phyloP scores from a whole-genome alignment of 192 early-diverging fungal genomes.

The Gonapodya prolifera region DNA sequence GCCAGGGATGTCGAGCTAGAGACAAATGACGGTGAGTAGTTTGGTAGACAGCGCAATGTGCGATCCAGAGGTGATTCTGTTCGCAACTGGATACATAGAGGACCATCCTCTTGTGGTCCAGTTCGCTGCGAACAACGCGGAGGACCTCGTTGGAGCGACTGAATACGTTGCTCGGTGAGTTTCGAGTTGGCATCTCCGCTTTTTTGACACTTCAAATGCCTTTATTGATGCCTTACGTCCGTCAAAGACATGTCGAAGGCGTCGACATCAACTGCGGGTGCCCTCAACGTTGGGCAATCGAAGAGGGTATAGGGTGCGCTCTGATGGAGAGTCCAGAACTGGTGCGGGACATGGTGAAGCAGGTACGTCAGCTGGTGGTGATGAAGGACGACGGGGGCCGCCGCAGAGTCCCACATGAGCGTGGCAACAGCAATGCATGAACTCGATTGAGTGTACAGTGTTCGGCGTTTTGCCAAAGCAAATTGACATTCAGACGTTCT shows the following conservation, averaged over 20 bases:
- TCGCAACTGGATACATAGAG: constrained; percentile 2
- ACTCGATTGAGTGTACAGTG: background rate
- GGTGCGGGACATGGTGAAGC: constrained; percentile 81
- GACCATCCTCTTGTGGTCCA: constrained; percentile 88
- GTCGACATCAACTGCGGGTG: constrained; percentile 79
- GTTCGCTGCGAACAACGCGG: constrained; percentile 74
- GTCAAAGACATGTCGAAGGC: constrained; percentile 35
- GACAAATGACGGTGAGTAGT: constrained; percentile 33
- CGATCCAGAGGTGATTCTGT: background rate
- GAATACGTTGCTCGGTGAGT: constrained; percentile 59
- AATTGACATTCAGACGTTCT: no score
- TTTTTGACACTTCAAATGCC: background rate
- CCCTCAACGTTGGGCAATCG: constrained; percentile 89
- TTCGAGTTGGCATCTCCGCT: constrained; percentile 4
- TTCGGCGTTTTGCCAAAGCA: background rate
- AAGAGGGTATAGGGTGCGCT: constrained; percentile 74
- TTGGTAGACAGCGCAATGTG: background rate
- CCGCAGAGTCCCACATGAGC: constrained; percentile 19
- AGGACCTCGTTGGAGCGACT: constrained; percentile 73
- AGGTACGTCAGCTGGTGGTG: constrained; percentile 30
- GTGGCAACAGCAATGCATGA: background rate
- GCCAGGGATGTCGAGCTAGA: constrained; percentile 71
- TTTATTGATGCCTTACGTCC: constrained; percentile 20
- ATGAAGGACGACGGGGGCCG: constrained; percentile 18
- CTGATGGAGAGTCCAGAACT: constrained; percentile 80